Conservation (phyloP, 306 rosid genomes). For the Malus sieversii region DNA sequence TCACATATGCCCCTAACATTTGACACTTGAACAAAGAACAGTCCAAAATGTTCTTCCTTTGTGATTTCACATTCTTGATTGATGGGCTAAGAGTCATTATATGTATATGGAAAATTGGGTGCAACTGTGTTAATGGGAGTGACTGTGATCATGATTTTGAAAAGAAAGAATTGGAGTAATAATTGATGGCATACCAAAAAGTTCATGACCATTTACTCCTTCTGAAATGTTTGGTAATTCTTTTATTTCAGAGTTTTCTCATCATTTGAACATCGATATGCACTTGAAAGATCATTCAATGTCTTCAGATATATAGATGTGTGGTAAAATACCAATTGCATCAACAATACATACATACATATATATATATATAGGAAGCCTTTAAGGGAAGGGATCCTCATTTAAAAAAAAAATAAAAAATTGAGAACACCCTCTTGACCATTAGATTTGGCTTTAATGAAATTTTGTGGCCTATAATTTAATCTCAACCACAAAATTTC, state of each 20-base stretch:
- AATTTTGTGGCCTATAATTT: too few relatives aligned
- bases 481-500: too few relatives aligned
- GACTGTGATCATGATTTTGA: constrained; percentile 75
- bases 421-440: too few relatives aligned
- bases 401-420: too few relatives aligned
- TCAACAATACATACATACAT: neutral
- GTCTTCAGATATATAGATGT: neutral
- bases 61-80: constrained; percentile 35
- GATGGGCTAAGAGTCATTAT: constrained; percentile 46
- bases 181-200: constrained; percentile 27
- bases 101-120: constrained; percentile 15
- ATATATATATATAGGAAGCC: too few relatives aligned
- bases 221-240: constrained; percentile 10
- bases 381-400: too few relatives aligned
- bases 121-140: constrained; percentile 64
- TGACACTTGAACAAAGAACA: constrained; percentile 50
- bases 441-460: too few relatives aligned
- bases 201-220: constrained; percentile 11
- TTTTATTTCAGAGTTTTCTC: neutral
- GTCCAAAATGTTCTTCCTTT: constrained; percentile 29
- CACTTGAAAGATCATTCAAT: neutral
- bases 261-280: constrained; percentile 1
- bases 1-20: constrained; percentile 25
- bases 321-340: neutral
- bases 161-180: constrained; percentile 37